A percentile compares a stretch with the other conserved stretches of the same genome.
phyloP scores from a whole-genome alignment of 306 rosid genomes.

The Prunus armeniaca region DNA sequence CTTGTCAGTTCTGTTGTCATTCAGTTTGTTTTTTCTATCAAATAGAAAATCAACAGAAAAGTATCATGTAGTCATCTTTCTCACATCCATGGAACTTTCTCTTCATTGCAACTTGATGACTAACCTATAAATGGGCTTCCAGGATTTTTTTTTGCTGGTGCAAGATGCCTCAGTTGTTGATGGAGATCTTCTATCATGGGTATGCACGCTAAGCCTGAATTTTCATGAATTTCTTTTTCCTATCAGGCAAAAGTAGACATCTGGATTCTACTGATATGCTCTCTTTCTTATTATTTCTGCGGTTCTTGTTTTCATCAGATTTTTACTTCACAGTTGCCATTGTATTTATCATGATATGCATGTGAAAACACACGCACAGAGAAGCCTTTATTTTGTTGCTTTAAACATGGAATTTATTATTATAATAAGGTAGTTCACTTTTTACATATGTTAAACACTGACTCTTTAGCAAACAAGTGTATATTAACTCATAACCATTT shows the following conservation, averaged over 20 bases:
- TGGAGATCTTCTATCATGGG: conserved; percentile 89
- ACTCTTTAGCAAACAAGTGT: no score
- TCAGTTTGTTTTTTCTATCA: not conserved
- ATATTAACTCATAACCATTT: no score
- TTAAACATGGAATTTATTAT: not conserved
- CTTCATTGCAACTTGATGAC: conserved; percentile 1
- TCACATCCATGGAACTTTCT: not conserved
- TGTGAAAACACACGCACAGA: not conserved
- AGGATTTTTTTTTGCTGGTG: conserved; percentile 75
- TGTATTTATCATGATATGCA: not conserved
- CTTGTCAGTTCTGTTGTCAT: not conserved
- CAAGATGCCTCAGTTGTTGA: conserved; percentile 67
- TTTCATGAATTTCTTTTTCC: not conserved
- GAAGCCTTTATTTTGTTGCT: not conserved
- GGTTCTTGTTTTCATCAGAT: not conserved
- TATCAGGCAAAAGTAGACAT: not conserved
- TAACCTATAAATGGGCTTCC: conserved; percentile 23
- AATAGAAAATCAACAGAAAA: not conserved
- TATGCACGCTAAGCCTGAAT: conserved; percentile 33
- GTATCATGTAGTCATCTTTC: not conserved
- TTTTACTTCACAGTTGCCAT: not conserved
- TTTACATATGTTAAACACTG: not conserved
- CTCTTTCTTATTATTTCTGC: not conserved
- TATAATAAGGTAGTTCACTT: not conserved
- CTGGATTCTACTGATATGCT: not conserved